Percentiles rank a stretch among this genome's conserved stretches.
Conservation (phyloP, 2,329 filamentous ascomycete species). For the Colletotrichum coccodes region DNA sequence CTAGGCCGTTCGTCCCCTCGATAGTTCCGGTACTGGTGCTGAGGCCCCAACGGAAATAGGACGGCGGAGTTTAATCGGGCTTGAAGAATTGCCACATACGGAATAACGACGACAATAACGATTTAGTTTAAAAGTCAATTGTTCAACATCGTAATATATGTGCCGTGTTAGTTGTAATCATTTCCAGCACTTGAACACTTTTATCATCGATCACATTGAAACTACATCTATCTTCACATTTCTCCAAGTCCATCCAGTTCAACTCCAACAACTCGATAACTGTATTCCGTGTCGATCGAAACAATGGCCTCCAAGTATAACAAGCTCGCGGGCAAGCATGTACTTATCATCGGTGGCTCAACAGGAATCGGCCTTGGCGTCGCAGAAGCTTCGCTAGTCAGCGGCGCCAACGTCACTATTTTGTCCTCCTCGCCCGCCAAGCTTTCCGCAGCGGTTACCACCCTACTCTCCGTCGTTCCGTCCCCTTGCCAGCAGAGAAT, state of each 20-base stretch:
- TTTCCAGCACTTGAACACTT: too few relatives aligned
- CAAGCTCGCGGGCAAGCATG: constrained; percentile 45
- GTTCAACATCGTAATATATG: too few relatives aligned
- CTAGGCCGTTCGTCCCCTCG: too few relatives aligned
- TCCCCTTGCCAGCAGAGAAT: constrained; percentile 7
- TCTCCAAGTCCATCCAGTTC: too few relatives aligned
- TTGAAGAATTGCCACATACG: neutral
- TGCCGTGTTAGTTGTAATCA: neutral
- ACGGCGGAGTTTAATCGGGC: neutral
- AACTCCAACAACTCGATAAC: neutral
- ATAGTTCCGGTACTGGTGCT: too few relatives aligned
- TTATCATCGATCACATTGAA: too few relatives aligned
- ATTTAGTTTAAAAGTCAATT: too few relatives aligned
- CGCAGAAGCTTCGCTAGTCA: constrained; percentile 65
- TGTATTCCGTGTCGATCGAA: neutral
- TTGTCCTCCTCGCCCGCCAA: constrained; percentile 65
- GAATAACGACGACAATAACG: too few relatives aligned
- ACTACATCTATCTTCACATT: too few relatives aligned
- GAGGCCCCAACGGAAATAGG: neutral
- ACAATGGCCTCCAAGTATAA: constrained; percentile 37
- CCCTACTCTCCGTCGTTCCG: constrained; percentile 41
- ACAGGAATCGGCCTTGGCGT: constrained; percentile 71
- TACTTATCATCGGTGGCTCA: constrained; percentile 72
- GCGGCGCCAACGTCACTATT: constrained; percentile 65
- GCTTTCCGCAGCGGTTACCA: constrained; percentile 56